Evolutionary conservation across 257 asterid genomes (phyloP), one percentile per base, ranked within the genome.

Genomic region (Prunella vulgaris): DNA sequence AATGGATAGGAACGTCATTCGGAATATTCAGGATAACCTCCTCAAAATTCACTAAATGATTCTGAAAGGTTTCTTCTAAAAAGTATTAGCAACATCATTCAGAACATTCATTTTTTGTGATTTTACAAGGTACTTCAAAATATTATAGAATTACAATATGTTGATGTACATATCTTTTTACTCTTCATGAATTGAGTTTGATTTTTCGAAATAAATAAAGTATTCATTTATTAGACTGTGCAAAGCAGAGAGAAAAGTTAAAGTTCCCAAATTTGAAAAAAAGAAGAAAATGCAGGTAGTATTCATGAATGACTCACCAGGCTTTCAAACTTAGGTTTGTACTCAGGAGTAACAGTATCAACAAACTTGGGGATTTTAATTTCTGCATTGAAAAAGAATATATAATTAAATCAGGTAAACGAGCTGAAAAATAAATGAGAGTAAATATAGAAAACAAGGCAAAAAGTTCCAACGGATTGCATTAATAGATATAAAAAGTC

Each of bases 301-400:
- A 60, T 49, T 52, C 37, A 49, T 35, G 46, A 62, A 70, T 25
- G 53, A 67, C 94, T 90, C 77, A 90, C 97, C 96, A 90, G 82
- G 38, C 90, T 85, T 46, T 88, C 96, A 75, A 90, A 88, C 81
- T 90, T 87, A 70, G 97, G 95, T 65, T 88, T 85, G 81, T 86
- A 90, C 78, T 90, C 79, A 59, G 95, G 97, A 72, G 97, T 88
- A 73, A 90, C 97, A 22, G 81, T 88, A 80, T 90, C 97, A 74
- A 85, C 95, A 46, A 83, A 90, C 78, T 86, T 80, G 2, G 97
- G 97, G 81, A 90, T 75, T 81, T 90, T 86, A 68, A 90, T 57
- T 75, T 88, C 97, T 90, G 81, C 74, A 76, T 5, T 42, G 46
- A 21, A 74, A 80, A 44, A 27, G 68, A 51, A 63, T 27, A 67